Percentiles rank a stretch among this genome's conserved stretches.
phyloP scores from a whole-genome alignment of 2,329 filamentous ascomycete genomes.

The Epichloe sp. region DNA sequence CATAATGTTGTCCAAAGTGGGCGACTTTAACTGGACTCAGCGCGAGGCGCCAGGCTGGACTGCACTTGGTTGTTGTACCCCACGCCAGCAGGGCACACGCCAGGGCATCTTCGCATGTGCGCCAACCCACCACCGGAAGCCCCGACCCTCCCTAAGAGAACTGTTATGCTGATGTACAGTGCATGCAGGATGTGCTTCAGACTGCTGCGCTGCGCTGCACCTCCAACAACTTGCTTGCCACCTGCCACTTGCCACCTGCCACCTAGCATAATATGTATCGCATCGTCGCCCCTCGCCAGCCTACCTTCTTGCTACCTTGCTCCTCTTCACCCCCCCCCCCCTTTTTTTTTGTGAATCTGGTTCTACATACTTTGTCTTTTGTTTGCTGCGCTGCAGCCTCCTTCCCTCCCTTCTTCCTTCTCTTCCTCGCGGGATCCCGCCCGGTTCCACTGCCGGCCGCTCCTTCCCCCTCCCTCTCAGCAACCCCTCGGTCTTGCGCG shows the following conservation, averaged over 20 bases:
- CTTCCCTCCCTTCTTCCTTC: not conserved
- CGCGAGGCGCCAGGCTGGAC: no score
- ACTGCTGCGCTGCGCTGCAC: not conserved
- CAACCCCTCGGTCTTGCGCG: not conserved
- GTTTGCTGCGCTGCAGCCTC: not conserved
- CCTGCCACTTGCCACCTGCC: not conserved
- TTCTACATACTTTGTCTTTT: not conserved
- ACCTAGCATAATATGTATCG: not conserved
- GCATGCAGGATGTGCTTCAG: not conserved
- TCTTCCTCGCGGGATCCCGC: not conserved
- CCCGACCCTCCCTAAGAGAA: no score
- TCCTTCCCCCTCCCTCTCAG: not conserved
- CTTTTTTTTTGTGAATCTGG: not conserved
- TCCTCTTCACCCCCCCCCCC: not conserved
- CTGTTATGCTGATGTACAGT: not conserved
- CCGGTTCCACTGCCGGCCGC: not conserved
- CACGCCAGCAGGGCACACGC: no score
- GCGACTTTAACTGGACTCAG: no score
- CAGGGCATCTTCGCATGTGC: not conserved
- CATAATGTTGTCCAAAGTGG: no score
- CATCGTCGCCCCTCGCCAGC: not conserved
- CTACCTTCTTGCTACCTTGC: not conserved
- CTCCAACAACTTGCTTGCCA: not conserved
- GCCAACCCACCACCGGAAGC: not conserved
- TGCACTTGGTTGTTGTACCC: no score